Evolutionary conservation across 768 basidiomycete genomes (phyloP), one percentile per base, ranked within the genome.

Genomic region (Leccinellum rugosiceps): DNA sequence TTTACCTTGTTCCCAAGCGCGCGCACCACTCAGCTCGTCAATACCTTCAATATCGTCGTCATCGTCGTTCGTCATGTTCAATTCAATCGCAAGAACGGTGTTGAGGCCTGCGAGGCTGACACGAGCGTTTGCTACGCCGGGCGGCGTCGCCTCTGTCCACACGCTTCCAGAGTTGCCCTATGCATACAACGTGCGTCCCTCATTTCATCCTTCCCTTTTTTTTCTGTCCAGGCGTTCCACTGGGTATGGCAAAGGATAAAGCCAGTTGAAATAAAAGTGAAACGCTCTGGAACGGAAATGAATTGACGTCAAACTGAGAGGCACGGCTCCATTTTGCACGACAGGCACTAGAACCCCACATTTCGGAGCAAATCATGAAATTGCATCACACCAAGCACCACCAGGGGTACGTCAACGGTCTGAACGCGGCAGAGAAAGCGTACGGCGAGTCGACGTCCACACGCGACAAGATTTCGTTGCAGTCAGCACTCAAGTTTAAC

Each of bases 401-500:
- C 69, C 88, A 93, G 76, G 82, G 88, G 17, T 99, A 99, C 73
- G 95, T 99, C 41, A 94, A 87, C 64, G 94, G 93, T 11, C 80
- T 98, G 57, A 99, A 99, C 74, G 83, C 91, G 6, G 94, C 96
- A 3, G 93, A 96, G 70, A 88, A 91, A 64, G 74, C 85, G n/a
- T 92, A 91, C 68, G 76, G 80, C 28, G 84, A 84, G 60, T 71
- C 86, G 4, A 68, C 78, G 17, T 83, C 88, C 38, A 80, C 85
- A 53, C 87, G 86, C 69, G 86, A 88, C 65, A 77, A 81, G 61
- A 96, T 99, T 72, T 82, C 82, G 3, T 82, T 98, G 17, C 96
- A 98, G 73, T 77, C 88, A 14, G 94, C 96, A 9, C 78, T 99
- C 70, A 98, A 94, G 77, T 99, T 98, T 76, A 96, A 97, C 72